Percentiles rank a stretch among this genome's conserved stretches.
Evolutionary conservation across 305 asterid species (phyloP).

Genomic region (Striga hermonthica): DNA sequence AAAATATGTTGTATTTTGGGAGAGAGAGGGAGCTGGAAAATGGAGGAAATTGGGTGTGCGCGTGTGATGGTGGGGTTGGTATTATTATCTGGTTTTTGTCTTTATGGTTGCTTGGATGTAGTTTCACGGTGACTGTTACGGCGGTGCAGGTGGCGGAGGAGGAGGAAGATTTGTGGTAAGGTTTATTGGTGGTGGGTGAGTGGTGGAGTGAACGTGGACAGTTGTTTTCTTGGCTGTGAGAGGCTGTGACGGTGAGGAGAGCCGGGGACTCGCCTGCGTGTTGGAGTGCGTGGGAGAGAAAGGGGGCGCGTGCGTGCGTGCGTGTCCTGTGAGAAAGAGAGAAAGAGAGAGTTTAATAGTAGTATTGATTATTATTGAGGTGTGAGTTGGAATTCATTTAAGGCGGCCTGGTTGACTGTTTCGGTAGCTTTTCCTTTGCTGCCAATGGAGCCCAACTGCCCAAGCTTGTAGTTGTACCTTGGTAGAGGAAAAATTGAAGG

Average conservation of each 20-base stretch:
- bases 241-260: slow-evolving; percentile 16
- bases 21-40: slow-evolving; percentile 41
- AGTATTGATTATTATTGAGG: neutral
- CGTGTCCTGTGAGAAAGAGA: slow-evolving; percentile 24
- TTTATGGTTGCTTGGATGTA: slow-evolving; percentile 9
- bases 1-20: slow-evolving; percentile 21
- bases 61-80: slow-evolving; percentile 35
- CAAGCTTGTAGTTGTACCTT: too few relatives aligned
- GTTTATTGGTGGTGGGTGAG: slow-evolving; percentile 27
- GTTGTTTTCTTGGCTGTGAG: slow-evolving; percentile 23
- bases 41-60: slow-evolving; percentile 37
- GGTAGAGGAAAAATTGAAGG: too few relatives aligned
- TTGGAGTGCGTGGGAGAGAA: slow-evolving; percentile 17
- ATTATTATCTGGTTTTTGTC: slow-evolving; percentile 40
- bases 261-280: slow-evolving; percentile 8
- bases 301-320: slow-evolving; percentile 27
- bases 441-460: neutral
- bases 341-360: slow-evolving; percentile 22
- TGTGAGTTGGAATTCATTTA: slow-evolving; percentile 33
- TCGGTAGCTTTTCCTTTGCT: slow-evolving; percentile 27
- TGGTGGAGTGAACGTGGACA: slow-evolving; percentile 29
- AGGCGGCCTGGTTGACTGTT: slow-evolving; percentile 32
- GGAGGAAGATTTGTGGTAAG: slow-evolving; percentile 14
- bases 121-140: slow-evolving; percentile 30
- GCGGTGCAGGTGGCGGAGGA: slow-evolving; percentile 30